Evolutionary conservation across 257 asterid genomes (phyloP).

Genomic region (Forsythia viridissima): DNA sequence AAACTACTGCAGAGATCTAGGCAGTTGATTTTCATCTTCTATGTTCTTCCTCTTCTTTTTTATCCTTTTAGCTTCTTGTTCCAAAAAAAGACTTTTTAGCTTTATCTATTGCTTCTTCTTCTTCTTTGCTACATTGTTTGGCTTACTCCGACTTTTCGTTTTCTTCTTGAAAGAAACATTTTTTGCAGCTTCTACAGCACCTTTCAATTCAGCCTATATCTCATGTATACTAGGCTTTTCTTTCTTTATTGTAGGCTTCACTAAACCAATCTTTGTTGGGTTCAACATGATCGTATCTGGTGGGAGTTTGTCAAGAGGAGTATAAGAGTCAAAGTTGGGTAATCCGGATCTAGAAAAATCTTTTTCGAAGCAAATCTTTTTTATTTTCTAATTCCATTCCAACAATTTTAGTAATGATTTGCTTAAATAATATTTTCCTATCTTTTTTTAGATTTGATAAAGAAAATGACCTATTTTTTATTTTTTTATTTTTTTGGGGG

Average conservation of each 20-base stretch:
- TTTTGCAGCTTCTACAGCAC: slow-evolving; percentile 70
- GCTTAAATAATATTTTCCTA: too few species aligned
- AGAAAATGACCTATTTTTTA: too few species aligned
- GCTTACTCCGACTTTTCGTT: slow-evolving; percentile 87
- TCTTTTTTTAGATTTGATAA: too few species aligned
- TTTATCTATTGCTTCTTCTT: slow-evolving; percentile 58
- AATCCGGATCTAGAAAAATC: slow-evolving; percentile 79
- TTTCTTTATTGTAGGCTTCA: slow-evolving; percentile 55
- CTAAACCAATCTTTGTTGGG: slow-evolving; percentile 83
- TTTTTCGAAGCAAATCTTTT: too few species aligned
- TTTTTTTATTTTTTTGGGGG: too few species aligned
- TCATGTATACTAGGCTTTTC: slow-evolving; percentile 54
- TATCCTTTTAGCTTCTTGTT: slow-evolving; percentile 36
- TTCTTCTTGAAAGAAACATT: slow-evolving; percentile 54
- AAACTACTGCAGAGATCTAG: slow-evolving; percentile 67
- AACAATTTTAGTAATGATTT: too few species aligned
- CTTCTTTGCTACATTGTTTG: slow-evolving; percentile 72
- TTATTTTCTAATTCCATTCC: too few species aligned
- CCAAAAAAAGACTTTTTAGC: slow-evolving; percentile 67
- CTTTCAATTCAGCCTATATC: slow-evolving; percentile 58
- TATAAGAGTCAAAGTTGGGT: slow-evolving; percentile 75
- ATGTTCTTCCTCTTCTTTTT: slow-evolving; percentile 60
- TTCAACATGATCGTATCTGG: slow-evolving; percentile 95
- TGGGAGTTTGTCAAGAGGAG: slow-evolving; percentile 89
- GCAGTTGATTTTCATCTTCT: slow-evolving; percentile 55